These are phyloP conservation scores for Grosmannia serpens DNA, from an alignment of 2,329 filamentous ascomycete species.

Conservation along the genomic window DNA sequence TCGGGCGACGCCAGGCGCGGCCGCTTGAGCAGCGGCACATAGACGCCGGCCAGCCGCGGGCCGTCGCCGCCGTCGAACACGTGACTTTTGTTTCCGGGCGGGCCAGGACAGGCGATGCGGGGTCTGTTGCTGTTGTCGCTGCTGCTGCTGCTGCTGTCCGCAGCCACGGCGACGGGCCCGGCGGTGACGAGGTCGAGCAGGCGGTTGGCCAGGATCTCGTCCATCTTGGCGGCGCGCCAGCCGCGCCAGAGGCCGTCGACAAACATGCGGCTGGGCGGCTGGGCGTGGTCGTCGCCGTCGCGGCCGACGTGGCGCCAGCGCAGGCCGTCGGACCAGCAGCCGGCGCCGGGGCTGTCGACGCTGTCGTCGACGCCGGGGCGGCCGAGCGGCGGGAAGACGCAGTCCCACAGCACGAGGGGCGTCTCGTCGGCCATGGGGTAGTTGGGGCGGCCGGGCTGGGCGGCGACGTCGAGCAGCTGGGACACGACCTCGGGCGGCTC, in stretches of 20 bases:
- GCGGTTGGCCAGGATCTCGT: conserved; percentile 70
- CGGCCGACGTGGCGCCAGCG: conserved; percentile 74
- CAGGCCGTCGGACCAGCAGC: conserved; percentile 46
- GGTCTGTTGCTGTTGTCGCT: conserved; percentile 20
- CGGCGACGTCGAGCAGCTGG: conserved; percentile 60
- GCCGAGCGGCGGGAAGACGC: conserved; percentile 58
- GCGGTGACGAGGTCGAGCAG: conserved; percentile 52
- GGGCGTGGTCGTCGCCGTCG: conserved; percentile 21
- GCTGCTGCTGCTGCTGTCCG: no score
- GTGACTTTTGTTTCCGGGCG: conserved; percentile 17
- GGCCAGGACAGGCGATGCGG: conserved; percentile 28
- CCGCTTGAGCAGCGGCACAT: conserved; percentile 43
- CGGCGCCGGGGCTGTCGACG: conserved; percentile 14
- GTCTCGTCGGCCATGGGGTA: conserved; percentile 88
- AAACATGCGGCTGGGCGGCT: conserved; percentile 42
- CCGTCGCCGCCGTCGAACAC: conserved; percentile 46
- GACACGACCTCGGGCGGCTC: conserved; percentile 64
- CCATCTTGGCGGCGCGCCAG: conserved; percentile 79
- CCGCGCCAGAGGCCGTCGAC: conserved; percentile 68
- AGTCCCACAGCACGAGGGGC: conserved; percentile 92
- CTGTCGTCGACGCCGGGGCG: conserved; percentile 18
- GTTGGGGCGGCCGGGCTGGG: conserved; percentile 63
- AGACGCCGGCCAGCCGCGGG: conserved; percentile 38
- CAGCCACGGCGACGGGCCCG: not conserved
- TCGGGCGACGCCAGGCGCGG: conserved; percentile 35